A percentile compares a stretch with the other conserved stretches of the same genome.
phyloP scores from a whole-genome alignment of 2,329 filamentous ascomycete species.

The Zymoseptoria ardabiliae region DNA sequence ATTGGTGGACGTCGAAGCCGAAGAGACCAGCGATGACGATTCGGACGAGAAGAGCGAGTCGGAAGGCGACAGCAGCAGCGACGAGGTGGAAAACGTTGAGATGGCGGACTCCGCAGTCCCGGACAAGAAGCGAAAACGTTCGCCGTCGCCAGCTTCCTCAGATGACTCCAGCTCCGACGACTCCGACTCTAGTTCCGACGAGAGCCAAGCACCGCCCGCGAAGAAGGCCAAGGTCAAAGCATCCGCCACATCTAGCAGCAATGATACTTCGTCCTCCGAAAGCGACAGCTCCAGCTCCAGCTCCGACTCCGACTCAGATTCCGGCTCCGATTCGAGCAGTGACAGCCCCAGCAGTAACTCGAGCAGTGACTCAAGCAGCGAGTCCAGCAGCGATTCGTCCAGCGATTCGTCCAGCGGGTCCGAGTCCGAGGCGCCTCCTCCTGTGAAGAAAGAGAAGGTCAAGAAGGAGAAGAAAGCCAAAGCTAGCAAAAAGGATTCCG shows the following conservation, averaged over 20 bases:
- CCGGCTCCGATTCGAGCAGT: slow-evolving; percentile 26
- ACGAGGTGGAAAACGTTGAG: slow-evolving; percentile 1
- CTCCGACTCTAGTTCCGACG: slow-evolving; percentile 18
- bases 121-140: slow-evolving; percentile 18
- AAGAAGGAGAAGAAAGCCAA: slow-evolving; percentile 18
- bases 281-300: slow-evolving; percentile 20
- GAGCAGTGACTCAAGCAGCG: slow-evolving; percentile 10
- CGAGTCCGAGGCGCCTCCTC: slow-evolving; percentile 9
- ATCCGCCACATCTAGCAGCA: slow-evolving; percentile 10
- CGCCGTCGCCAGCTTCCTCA: slow-evolving; percentile 13
- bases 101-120: neutral
- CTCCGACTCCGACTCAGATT: slow-evolving; percentile 23
- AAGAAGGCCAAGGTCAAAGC: slow-evolving; percentile 25
- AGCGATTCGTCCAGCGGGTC: slow-evolving; percentile 33
- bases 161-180: slow-evolving; percentile 8
- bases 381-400: slow-evolving; percentile 24
- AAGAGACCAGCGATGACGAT: slow-evolving; percentile 20
- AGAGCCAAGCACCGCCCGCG: slow-evolving; percentile 25
- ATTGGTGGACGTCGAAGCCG: slow-evolving; percentile 17
- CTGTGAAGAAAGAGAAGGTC: slow-evolving; percentile 16
- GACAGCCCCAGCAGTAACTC: slow-evolving; percentile 11
- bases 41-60: slow-evolving; percentile 16
- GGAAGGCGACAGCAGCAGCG: slow-evolving; percentile 4
- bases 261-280: slow-evolving; percentile 20
- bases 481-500: slow-evolving; percentile 26